Evolutionary conservation across 345 rosid species (phyloP).

Genomic region (Melaleuca quinquenervia): DNA sequence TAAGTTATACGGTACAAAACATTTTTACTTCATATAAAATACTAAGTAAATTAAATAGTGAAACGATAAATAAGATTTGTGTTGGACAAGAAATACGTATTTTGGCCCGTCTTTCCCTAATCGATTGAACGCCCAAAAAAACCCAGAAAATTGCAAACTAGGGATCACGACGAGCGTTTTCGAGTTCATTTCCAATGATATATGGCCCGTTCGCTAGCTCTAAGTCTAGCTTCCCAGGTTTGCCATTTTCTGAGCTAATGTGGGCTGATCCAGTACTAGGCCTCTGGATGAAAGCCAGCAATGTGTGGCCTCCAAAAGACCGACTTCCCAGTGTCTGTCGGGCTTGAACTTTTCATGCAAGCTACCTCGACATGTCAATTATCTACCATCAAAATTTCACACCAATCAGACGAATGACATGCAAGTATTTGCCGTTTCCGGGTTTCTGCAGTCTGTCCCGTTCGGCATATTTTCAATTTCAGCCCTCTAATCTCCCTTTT

Average conservation of each 20-base stretch:
- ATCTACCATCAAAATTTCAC: too few species aligned
- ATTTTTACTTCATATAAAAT: not conserved
- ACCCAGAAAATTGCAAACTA: too few species aligned
- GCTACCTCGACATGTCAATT: not conserved
- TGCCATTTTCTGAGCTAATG: fast-evolving
- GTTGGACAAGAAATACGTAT: too few species aligned
- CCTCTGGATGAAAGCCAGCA: not conserved
- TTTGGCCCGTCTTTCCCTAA: too few species aligned
- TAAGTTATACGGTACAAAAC: too few species aligned
- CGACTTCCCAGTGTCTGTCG: not conserved
- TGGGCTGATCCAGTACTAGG: not conserved
- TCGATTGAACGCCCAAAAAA: too few species aligned
- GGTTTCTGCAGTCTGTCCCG: fast-evolving
- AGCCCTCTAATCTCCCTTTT: not conserved
- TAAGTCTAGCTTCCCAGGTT: not conserved
- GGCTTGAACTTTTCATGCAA: not conserved
- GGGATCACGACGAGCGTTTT: too few species aligned
- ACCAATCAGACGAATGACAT: not conserved
- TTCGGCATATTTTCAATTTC: not conserved
- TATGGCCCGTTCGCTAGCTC: fast-evolving
- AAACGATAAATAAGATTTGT: not conserved
- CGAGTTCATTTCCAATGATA: too few species aligned
- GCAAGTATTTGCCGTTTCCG: not conserved
- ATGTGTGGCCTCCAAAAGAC: not conserved
- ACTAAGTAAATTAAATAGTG: not conserved